These are phyloP conservation scores for Vachellia pachyceras DNA, from an alignment of 306 rosid genomes.

Conservation along the genomic window DNA sequence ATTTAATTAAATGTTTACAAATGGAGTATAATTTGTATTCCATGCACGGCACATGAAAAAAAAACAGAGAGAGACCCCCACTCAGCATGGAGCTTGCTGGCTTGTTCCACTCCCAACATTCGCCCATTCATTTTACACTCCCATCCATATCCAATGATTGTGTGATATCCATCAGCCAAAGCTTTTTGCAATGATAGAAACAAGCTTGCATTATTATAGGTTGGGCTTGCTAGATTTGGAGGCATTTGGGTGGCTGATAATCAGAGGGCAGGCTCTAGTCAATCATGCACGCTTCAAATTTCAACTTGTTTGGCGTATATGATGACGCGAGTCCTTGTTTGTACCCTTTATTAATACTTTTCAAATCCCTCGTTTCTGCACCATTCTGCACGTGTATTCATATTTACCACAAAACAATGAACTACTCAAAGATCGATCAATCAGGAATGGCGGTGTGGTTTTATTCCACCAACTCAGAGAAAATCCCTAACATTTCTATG, in stretches of 20 bases:
- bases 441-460: background rate
- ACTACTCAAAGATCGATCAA: background rate
- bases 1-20: no score
- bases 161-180: background rate
- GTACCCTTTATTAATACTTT: conserved; percentile 10
- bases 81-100: background rate
- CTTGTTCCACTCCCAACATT: background rate
- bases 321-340: conserved; percentile 40
- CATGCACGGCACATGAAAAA: background rate
- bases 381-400: conserved; percentile 11
- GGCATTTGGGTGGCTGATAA: conserved; percentile 9
- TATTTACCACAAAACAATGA: background rate
- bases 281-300: conserved; percentile 5
- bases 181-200: background rate
- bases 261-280: background rate
- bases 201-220: background rate
- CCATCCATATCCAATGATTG: conserved; percentile 4
- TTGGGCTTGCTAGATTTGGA: background rate
- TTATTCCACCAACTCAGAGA: background rate
- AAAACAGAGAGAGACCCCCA: no score
- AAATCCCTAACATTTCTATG: conserved; percentile 17
- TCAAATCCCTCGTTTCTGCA: background rate
- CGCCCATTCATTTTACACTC: background rate
- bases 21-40: background rate
- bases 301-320: conserved; percentile 53